phyloP scores from a whole-genome alignment of 2,329 filamentous ascomycete species.

The Mycocentrospora acerina region DNA sequence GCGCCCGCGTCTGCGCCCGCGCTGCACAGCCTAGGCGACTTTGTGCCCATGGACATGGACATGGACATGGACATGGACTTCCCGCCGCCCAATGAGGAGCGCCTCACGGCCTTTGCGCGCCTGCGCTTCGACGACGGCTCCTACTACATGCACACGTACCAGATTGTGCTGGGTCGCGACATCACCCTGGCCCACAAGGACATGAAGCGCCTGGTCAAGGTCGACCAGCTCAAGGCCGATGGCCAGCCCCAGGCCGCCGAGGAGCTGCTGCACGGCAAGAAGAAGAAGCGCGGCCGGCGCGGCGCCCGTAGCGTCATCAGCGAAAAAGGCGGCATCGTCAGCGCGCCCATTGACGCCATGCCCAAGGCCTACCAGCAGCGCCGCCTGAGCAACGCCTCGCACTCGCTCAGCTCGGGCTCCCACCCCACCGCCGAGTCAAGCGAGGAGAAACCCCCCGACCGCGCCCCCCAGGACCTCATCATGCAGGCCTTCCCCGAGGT shows the following conservation, averaged over 20 bases:
- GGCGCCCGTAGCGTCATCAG: constrained; percentile 63
- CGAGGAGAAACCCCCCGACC: constrained; percentile 30
- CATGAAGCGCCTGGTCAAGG: constrained; percentile 51
- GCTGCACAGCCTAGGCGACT: constrained; percentile 4
- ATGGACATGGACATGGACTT: constrained; percentile 16
- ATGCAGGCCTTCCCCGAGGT: constrained; percentile 39
- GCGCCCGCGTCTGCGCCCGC: constrained; percentile 3
- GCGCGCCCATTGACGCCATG: constrained; percentile 33
- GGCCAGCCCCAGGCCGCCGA: constrained; percentile 29
- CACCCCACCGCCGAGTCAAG: constrained; percentile 37
- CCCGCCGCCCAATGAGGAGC: constrained; percentile 24
- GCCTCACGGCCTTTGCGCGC: constrained; percentile 63
- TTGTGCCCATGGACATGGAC: constrained; percentile 6
- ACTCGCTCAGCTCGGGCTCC: constrained; percentile 55
- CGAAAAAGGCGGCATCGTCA: constrained; percentile 68
- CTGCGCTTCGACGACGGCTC: constrained; percentile 73
- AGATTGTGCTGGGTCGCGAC: constrained; percentile 72
- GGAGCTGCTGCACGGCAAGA: constrained; percentile 38
- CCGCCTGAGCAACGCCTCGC: constrained; percentile 43
- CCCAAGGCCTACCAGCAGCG: constrained; percentile 39
- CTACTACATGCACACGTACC: constrained; percentile 76
- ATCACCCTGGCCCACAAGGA: constrained; percentile 51
- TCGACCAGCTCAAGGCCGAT: constrained; percentile 25
- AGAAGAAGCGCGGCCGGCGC: constrained; percentile 54
- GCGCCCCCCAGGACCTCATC: constrained; percentile 37